A percentile compares a stretch with the other conserved stretches of the same genome.
phyloP scores from a whole-genome alignment of 2,329 filamentous ascomycete species.

The Madurella mycetomatis region DNA sequence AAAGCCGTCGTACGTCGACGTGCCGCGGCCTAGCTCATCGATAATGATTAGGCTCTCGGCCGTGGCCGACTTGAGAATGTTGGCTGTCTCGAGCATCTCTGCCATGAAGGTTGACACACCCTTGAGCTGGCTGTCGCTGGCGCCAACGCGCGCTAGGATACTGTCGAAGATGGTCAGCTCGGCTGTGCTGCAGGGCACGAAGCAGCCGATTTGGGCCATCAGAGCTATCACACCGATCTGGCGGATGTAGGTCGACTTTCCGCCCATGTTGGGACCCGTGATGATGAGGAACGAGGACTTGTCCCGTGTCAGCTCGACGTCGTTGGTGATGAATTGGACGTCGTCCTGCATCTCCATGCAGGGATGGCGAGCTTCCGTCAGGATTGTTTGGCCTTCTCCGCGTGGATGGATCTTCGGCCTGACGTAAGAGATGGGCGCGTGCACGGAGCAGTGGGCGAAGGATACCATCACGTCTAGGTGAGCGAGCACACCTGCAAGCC shows the following conservation, averaged over 20 bases:
- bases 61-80: constrained; percentile 95
- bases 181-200: constrained; percentile 85
- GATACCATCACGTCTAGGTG: constrained; percentile 94
- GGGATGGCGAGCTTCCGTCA: constrained; percentile 92
- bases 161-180: constrained; percentile 96
- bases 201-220: constrained; percentile 95
- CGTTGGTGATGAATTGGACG: constrained; percentile 97
- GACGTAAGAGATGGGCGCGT: constrained; percentile 88
- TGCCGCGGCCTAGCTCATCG: constrained; percentile 92
- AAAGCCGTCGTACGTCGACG: constrained; percentile 97
- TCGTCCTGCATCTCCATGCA: constrained; percentile 99
- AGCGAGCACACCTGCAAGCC: constrained; percentile 79
- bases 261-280: constrained; percentile 98
- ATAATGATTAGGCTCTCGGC: constrained; percentile 96
- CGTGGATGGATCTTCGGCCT: constrained; percentile 86
- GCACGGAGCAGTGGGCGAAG: constrained; percentile 87
- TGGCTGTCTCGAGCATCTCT: constrained; percentile 98
- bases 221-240: constrained; percentile 95
- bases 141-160: constrained; percentile 91
- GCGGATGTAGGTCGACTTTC: constrained; percentile 96
- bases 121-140: constrained; percentile 93
- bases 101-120: constrained; percentile 99
- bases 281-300: constrained; percentile 91
- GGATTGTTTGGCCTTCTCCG: constrained; percentile 78
- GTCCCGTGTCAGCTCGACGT: constrained; percentile 74